Evolutionary conservation across 345 rosid genomes (phyloP), one percentile per base, ranked within the genome.

Genomic region (Linum tenue): DNA sequence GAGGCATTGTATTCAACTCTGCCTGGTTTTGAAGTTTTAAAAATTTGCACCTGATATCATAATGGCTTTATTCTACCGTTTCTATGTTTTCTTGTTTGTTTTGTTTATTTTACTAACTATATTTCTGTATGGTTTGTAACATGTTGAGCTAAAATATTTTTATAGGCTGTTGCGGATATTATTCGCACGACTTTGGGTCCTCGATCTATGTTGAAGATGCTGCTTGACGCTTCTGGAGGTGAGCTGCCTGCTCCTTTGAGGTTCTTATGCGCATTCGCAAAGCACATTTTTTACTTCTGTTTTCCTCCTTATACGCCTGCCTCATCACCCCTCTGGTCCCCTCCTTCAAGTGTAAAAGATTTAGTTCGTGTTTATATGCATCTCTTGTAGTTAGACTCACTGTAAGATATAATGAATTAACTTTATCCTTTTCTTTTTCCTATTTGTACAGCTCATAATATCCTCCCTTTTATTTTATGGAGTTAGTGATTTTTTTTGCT

Each of bases 141-240:
- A 48, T 48, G 6, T 11, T 43, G 50, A 43, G 6, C 9, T 43
- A 4, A 43, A 43, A 43, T 22, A 22, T 43, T 43, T 43, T 11
- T 43, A 1, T 48, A 89, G 98, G 97, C 88, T 62, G 92, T 94
- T 71, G 95, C 99, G 67, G 96, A 88, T 38, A 88, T 90, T 22
- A 81, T 90, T 14, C 87, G 99, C 22, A 94, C 96, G 11, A 94
- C 99, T 31, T 80, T 94, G 81, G 99, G 97, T 60, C 99, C 99
- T 43, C 78, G 99, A 16, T 88, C 97, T 62, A 94, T 94, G 99
- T 67, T 88, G 69, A 94, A 94, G 84, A 94, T 94, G 99, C 83
- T 94, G 31, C 97, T 94, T 60, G 95, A 88, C 83, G 86, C 91
- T 71, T 41, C 63, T 51, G 99, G 96, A 83, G 99, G 99, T 92